Percentiles rank a stretch among this genome's conserved stretches.
phyloP scores from a whole-genome alignment of 305 asterid genomes.

The Fraxinus sp. region DNA sequence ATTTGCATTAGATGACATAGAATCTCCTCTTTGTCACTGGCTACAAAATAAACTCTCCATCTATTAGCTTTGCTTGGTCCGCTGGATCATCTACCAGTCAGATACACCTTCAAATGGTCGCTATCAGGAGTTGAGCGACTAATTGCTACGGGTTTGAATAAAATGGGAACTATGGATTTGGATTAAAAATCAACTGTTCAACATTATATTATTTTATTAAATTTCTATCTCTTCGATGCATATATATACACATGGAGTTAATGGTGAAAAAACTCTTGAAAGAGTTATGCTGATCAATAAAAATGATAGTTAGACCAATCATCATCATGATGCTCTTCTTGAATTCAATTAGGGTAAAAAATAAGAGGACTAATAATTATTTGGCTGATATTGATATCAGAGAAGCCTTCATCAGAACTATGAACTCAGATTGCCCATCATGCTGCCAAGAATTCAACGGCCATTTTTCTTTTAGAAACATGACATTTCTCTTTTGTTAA shows the following conservation, averaged over 20 bases:
- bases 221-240: not conserved
- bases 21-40: not conserved
- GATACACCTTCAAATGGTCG: not conserved
- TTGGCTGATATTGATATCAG: not conserved
- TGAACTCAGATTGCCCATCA: not conserved
- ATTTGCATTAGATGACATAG: not conserved
- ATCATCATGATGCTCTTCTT: not conserved
- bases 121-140: not conserved
- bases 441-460: not conserved
- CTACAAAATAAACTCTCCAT: not conserved
- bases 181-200: not conserved
- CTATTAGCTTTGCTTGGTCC: not conserved
- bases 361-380: not conserved
- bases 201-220: not conserved
- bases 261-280: not conserved
- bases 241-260: not conserved
- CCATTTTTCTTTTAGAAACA: not conserved
- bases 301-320: not conserved
- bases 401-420: not conserved
- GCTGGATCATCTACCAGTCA: not conserved
- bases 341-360: not conserved
- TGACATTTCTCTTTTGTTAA: not conserved
- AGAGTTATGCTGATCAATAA: not conserved
- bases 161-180: not conserved
- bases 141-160: not conserved